phyloP scores from a whole-genome alignment of 495 filamentous ascomycete genomes.

The Hyaloscypha hepaticicola region DNA sequence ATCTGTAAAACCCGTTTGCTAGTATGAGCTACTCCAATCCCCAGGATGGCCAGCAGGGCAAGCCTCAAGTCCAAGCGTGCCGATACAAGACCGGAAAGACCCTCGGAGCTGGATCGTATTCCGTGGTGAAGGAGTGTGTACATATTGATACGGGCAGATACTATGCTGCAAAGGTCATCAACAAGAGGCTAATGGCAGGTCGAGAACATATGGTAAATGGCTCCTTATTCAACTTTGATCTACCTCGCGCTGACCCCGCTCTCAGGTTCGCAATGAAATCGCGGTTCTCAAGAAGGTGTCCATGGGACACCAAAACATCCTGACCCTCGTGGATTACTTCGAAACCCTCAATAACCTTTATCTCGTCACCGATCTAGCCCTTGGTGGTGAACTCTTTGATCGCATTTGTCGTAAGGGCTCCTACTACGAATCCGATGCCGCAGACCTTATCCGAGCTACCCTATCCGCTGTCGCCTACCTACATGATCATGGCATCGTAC shows the following conservation, averaged over 20 bases:
- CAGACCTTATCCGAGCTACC: constrained; percentile 90
- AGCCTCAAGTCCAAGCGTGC: constrained; percentile 53
- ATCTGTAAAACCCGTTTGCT: neutral
- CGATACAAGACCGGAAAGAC: constrained; percentile 99
- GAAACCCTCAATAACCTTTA: constrained; percentile 99
- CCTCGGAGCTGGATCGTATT: constrained; percentile 92
- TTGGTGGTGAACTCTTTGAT: constrained; percentile 96
- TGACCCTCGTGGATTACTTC: constrained; percentile 98
- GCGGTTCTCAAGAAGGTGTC: constrained; percentile 94
- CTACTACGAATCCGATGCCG: constrained; percentile 97
- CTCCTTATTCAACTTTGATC: constrained; percentile 3
- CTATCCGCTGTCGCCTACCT: constrained; percentile 97
- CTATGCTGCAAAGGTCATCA: constrained; percentile 99
- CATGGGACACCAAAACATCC: constrained; percentile 96
- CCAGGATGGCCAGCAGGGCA: constrained; percentile 25
- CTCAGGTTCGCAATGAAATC: constrained; percentile 94
- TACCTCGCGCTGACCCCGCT: constrained; percentile 2
- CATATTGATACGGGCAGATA: constrained; percentile 97
- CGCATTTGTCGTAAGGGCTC: constrained; percentile 97
- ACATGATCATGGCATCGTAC: constrained; percentile 97
- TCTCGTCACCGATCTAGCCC: constrained; percentile 93
- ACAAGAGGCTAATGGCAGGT: constrained; percentile 96
- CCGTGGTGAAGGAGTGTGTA: constrained; percentile 98
- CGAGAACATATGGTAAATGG: constrained; percentile 90
- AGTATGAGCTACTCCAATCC: constrained; percentile 24